Conservation (phyloP, 1,139 yeast genomes). For the Magnusiomyces ingens region DNA sequence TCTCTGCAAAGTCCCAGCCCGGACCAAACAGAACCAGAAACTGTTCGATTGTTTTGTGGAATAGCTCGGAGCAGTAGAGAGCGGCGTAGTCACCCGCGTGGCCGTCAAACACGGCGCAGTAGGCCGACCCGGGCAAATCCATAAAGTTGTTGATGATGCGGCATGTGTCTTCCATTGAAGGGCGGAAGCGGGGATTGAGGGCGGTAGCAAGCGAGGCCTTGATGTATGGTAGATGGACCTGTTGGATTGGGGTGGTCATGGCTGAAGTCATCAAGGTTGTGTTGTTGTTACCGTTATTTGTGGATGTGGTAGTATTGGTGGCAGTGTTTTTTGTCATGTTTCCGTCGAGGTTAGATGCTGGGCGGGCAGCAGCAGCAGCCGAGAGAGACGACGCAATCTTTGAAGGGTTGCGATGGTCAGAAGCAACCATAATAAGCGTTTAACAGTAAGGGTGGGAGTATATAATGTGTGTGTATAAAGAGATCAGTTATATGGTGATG, state of each 20-base stretch:
- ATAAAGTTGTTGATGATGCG: constrained; percentile 71
- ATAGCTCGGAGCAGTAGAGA: constrained; percentile 78
- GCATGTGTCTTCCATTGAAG: constrained; percentile 85
- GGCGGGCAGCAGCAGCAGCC: not conserved
- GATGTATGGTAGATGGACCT: not conserved
- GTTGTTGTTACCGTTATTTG: no score
- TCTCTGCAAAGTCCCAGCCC: constrained; percentile 14
- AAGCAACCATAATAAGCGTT: no score
- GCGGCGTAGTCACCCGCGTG: constrained; percentile 86
- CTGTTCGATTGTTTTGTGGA: constrained; percentile 41
- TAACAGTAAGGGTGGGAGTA: no score
- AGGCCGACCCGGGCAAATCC: constrained; percentile 78
- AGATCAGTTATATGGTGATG: no score
- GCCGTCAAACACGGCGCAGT: constrained; percentile 85
- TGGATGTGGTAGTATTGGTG: no score
- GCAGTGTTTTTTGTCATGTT: no score
- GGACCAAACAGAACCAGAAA: constrained; percentile 10
- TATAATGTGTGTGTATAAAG: no score
- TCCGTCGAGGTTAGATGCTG: not conserved
- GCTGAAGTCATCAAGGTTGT: no score
- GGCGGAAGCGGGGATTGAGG: constrained; percentile 42
- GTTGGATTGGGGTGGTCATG: no score
- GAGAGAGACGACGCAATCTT: no score
- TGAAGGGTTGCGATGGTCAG: no score
- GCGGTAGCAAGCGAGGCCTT: constrained; percentile 10